These are phyloP conservation scores for Amanita jacksonii DNA, from an alignment of 768 basidiomycete species.

Conservation along the genomic window DNA sequence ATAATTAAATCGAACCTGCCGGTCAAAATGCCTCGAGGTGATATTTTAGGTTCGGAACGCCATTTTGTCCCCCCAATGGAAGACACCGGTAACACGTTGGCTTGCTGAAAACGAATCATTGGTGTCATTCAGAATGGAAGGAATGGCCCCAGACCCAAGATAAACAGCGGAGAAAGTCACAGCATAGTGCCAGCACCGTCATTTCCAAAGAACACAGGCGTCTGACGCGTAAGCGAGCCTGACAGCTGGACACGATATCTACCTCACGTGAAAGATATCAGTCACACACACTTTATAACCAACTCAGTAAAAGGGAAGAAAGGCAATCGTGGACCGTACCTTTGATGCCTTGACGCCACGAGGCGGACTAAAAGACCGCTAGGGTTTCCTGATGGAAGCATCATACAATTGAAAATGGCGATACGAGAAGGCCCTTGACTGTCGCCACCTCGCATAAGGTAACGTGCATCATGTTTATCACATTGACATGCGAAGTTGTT, in stretches of 20 bases:
- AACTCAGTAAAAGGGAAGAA: background rate
- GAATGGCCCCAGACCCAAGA: background rate
- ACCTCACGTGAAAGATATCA: conserved; percentile 4
- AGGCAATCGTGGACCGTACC: conserved; percentile 1
- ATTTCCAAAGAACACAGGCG: too few relatives aligned
- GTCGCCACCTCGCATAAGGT: too few relatives aligned
- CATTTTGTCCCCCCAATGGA: background rate
- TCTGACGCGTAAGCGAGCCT: background rate
- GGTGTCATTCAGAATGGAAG: background rate
- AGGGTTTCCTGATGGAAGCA: conserved; percentile 1
- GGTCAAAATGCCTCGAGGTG: conserved; percentile 3
- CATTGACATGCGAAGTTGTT: background rate
- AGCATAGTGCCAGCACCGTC: background rate
- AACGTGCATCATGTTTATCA: too few relatives aligned
- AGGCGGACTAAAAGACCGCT: conserved; percentile 1
- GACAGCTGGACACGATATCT: background rate
- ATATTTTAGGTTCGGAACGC: conserved; percentile 4
- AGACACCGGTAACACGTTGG: background rate
- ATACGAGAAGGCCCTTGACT: background rate
- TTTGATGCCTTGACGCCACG: conserved; percentile 6
- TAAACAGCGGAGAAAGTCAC: background rate
- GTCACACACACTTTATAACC: background rate
- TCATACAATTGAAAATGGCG: background rate
- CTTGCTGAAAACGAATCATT: background rate
- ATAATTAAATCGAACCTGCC: conserved; percentile 1